phyloP scores from a whole-genome alignment of 345 rosid genomes.

The Acer negundo region DNA sequence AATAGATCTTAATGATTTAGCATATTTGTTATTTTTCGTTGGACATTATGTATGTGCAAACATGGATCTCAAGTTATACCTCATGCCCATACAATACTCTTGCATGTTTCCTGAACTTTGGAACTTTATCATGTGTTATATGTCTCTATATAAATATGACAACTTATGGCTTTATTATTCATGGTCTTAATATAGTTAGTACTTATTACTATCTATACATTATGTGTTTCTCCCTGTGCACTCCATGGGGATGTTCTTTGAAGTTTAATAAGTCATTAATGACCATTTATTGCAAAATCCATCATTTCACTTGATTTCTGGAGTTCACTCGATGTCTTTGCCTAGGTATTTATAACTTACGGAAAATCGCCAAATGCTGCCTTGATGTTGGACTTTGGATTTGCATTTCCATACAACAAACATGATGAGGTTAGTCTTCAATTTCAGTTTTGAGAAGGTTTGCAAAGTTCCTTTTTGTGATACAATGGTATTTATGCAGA shows the following conservation, averaged over 20 bases:
- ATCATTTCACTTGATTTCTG: background rate
- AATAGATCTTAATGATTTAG: background rate
- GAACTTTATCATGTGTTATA: background rate
- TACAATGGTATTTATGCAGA: background rate
- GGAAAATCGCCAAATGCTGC: conserved; percentile 78
- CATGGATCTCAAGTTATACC: background rate
- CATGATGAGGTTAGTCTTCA: conserved; percentile 66
- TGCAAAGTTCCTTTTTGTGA: background rate
- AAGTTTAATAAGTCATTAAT: conserved; percentile 11
- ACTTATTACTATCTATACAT: background rate
- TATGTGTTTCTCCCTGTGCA: background rate
- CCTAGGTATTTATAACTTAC: conserved; percentile 65
- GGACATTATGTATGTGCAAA: background rate
- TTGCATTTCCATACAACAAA: conserved; percentile 64
- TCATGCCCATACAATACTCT: background rate
- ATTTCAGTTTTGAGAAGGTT: conserved; percentile 4
- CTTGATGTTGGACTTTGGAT: conserved; percentile 80
- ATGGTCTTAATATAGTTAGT: background rate
- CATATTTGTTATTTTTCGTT: background rate
- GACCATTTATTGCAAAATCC: background rate
- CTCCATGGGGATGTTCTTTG: conserved; percentile 3
- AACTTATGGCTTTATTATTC: background rate
- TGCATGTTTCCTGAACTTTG: background rate
- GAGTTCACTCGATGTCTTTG: conserved; percentile 20
- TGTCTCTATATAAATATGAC: background rate